phyloP scores from a whole-genome alignment of 2,329 filamentous ascomycete species.

The Pyrenophora teres region DNA sequence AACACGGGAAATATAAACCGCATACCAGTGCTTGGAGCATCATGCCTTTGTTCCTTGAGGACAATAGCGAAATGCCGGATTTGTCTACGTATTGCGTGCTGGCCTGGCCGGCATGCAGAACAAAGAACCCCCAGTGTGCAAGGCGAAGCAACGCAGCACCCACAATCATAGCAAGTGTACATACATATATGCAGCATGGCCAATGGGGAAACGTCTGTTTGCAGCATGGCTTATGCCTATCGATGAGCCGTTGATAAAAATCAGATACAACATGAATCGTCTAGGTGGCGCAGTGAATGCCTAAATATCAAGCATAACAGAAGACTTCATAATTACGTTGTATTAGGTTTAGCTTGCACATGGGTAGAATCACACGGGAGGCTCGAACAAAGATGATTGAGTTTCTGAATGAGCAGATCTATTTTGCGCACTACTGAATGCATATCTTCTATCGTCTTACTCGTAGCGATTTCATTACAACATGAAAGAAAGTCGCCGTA shows the following conservation, averaged over 20 bases:
- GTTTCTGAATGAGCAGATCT: background rate
- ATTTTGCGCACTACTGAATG: background rate
- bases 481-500: background rate
- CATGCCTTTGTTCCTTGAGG: background rate
- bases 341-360: no score
- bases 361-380: background rate
- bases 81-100: background rate
- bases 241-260: no score
- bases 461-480: background rate
- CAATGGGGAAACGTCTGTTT: no score
- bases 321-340: no score
- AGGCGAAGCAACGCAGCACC: background rate
- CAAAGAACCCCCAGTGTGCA: background rate
- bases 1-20: background rate
- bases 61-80: conserved; percentile 2
- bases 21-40: background rate
- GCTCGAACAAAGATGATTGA: background rate
- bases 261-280: no score
- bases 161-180: background rate
- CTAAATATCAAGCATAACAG: no score
- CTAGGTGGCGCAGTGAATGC: no score
- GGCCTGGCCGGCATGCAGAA: background rate
- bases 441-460: conserved; percentile 2
- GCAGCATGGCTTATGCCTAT: no score
- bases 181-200: no score